Conservation (phyloP, 2,329 filamentous ascomycete species). For the Fusarium abutilonis region DNA sequence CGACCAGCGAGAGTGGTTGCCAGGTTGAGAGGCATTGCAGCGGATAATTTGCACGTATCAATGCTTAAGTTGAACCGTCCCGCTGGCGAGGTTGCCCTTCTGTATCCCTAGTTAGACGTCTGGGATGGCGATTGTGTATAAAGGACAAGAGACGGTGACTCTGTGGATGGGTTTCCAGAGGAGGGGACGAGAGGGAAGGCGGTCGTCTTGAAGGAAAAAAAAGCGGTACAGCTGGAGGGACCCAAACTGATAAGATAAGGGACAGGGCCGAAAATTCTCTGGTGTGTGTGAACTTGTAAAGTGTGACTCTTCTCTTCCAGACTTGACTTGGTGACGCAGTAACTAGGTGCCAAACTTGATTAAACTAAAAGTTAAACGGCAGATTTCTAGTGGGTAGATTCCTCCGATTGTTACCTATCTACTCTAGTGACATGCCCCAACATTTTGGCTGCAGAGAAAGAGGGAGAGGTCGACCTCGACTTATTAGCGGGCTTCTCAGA, state of each 20-base stretch:
- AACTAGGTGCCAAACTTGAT: background rate
- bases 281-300: conserved; percentile 15
- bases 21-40: conserved; percentile 54
- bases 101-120: conserved; percentile 47
- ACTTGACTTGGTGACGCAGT: conserved; percentile 15
- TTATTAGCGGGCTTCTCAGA: conserved; percentile 11
- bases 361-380: background rate
- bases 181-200: conserved; percentile 32
- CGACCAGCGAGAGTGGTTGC: conserved; percentile 62
- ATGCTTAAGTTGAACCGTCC: conserved; percentile 51
- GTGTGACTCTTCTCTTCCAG: conserved; percentile 33
- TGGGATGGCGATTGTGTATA: conserved; percentile 35
- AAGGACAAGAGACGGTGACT: conserved; percentile 43
- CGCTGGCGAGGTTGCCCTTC: conserved; percentile 49
- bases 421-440: conserved; percentile 31
- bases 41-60: conserved; percentile 48
- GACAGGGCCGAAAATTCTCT: conserved; percentile 37
- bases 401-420: conserved; percentile 12
- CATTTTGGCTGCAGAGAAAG: conserved; percentile 28
- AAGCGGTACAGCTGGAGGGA: conserved; percentile 31
- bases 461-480: conserved; percentile 29
- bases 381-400: conserved; percentile 26
- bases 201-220: conserved; percentile 37
- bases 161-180: conserved; percentile 33
- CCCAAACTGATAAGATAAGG: conserved; percentile 43